Base-by-base conservation (phyloP, 805 yeast genomes). In the Metschnikowia shivogae region DNA sequence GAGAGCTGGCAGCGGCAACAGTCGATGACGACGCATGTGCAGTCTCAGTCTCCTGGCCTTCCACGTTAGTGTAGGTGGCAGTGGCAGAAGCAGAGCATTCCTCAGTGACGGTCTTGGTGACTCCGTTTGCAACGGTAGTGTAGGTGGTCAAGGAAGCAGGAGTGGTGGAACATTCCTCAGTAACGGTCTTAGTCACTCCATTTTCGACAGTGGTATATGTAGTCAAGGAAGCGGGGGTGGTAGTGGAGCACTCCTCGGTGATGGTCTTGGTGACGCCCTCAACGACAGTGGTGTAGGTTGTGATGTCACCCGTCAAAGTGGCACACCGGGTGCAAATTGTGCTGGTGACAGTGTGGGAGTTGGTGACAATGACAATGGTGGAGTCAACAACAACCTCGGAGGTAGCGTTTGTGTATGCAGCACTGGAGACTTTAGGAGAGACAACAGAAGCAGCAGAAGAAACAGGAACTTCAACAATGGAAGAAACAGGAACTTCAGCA, bases 311-410 rank as follows among this genome's bases (percentile, higher is more conserved):
- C 6, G 49, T 44, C 37, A 44, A 35, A n/a, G 47, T 39, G 44
- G 22, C 33, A 36, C 55, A 49, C 34, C 36, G 42, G 34, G 49
- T 45, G 39, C 55, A 51, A 14, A 51, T 28, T 30, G 51, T 44
- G 32, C 43, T 43, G 20, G 43, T 48, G 28, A 34, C 14, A 11
- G 55, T 51, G 20, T 11, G 29, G 9, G 36, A 36, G 44, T 47
- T 27, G n/a, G 51, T 45, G 3, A 44, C 46, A 13, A 36, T 28
- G 4, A 38, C 43, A 6, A 47, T 42, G 11, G 38, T 44, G 9
- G 48, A 42, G 41, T 47, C 49, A 20, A 50, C 30, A 22, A 34
- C 42, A 14, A 14, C 41, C 28, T 28, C 39, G 10, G 35, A 22
- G 30, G 42, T 31, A 8, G 14, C 13, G 28, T 39, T 39, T 2